Base-by-base conservation (phyloP, 805 yeast genomes). In the Saccharomycopsis babjevae region DNA sequence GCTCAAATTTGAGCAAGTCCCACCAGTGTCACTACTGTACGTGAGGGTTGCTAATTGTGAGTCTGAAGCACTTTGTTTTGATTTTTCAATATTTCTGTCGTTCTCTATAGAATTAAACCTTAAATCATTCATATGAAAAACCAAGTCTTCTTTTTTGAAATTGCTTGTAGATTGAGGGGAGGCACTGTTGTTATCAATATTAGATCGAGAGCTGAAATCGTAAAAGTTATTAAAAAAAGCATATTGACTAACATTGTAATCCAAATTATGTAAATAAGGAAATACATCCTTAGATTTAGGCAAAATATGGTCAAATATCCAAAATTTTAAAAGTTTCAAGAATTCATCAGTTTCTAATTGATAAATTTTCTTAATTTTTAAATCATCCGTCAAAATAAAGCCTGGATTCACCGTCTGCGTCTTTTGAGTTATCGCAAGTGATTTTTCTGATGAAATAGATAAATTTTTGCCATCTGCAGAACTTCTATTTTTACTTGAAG, bases 201-300 rank as follows among this genome's bases (percentile, higher is more conserved):
- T n/a, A 22, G 22, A 11, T 25, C 18, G 30, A 38, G 57, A 10
- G 30, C 46, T 56, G 30, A 43, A 56, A 25, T 13, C n/a, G 22
- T 46, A 46, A 22, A 46, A 59, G 18, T 56, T 50, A 34, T 57
- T 59, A 59, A 64, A 62, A 43, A 59, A 64, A 30, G 28, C 54
- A 36, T 54, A 64, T 25, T 64, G 66, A 25, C 60, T 62, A 18
- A 34, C 25, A 42, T 64, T 64, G 15, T 59, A 52, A 32, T 64
- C 65, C 34, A 64, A 50, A 34, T 64, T 64, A 46, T 64, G 66
- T 30, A 64, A 58, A 54, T 64, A 64, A 8, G 66, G 66, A 52
- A 64, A 64, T 5, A 59, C 13, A 25, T 59, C 54, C 11, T 22
- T 43, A 3, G 39, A 57, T n/a, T 61, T 61, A 15, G 66, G 66